Evolutionary conservation across 2,329 filamentous ascomycete genomes (phyloP), one percentile per base, ranked within the genome.

Genomic region (Pyrenophora seminiperda): DNA sequence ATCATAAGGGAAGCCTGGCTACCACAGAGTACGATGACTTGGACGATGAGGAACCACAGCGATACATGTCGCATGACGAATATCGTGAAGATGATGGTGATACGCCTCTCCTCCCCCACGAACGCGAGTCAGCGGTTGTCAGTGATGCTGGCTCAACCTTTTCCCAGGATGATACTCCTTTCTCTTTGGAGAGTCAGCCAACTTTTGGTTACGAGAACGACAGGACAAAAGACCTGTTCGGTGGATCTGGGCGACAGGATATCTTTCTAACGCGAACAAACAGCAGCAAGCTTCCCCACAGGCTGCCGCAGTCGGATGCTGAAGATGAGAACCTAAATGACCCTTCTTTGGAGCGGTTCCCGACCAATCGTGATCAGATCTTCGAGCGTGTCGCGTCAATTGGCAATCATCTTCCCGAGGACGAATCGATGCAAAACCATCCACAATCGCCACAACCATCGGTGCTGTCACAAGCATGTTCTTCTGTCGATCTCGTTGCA

Each of bases 321-420:
- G 63, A 68, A 17, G 69, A 71, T 15, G 47, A 56, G 7, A 52
- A 70, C 27, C 52, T 70, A 3, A 39, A 57, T 7, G 68, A 71
- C 15, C 54, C 64, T 2, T 65, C 55, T 4, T 58, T 72, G 4
- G 67, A 71, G 29, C 32, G 44, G 4, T 70, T 72, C 22, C 68
- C 68, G 6, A 62, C 59, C 2, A 50, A 52, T n/a, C 64, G 64
- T 7, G 61, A 67, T 7, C 52, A 57, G 17, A 68, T 72, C 13
- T 43, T 70, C 2, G 61, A 65, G 22, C 66, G 63, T 13, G 65
- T 72, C 3, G 58, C 51, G 7, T 57, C 62, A 3, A 72, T 71
- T 15, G 53, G 62, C 5, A 46, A 50, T 13, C 56, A 59, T 7
- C 48, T 70, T 4, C 61, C 67, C 0, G 64, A 67, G 32, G 68